These are phyloP conservation scores for Chalciporus piperatus DNA, from an alignment of 768 basidiomycete genomes.

Conservation along the genomic window DNA sequence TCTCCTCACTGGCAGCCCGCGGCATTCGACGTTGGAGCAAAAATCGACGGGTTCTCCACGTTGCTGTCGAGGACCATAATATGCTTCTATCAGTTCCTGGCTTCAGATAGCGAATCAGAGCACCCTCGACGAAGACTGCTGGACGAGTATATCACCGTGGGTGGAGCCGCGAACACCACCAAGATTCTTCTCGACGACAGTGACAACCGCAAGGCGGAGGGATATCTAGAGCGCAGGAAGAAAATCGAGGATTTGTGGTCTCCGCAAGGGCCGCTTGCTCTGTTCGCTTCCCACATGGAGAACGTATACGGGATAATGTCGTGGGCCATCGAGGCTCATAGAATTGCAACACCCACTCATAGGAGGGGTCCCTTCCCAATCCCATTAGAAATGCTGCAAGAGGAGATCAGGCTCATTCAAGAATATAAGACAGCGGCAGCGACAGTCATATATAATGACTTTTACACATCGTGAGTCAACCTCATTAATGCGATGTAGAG, in stretches of 20 bases:
- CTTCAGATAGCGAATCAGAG: conserved; percentile 24
- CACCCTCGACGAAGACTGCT: conserved; percentile 19
- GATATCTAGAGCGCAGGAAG: too few species aligned
- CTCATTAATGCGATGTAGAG: too few species aligned
- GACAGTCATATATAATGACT: conserved; percentile 17
- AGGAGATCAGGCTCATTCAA: conserved; percentile 21
- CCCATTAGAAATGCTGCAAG: conserved; percentile 20
- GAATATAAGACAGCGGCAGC: conserved; percentile 18
- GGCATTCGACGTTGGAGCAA: conserved; percentile 18
- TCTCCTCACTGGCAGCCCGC: conserved; percentile 2
- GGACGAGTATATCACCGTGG: conserved; percentile 28
- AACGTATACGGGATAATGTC: conserved; percentile 16
- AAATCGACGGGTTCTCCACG: conserved; percentile 23
- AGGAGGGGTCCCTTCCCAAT: conserved; percentile 23
- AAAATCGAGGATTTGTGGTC: too few species aligned
- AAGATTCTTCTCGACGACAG: conserved; percentile 24
- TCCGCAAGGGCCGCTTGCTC: too few species aligned
- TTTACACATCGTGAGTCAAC: conserved; percentile 18
- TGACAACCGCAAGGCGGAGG: conserved; percentile 20
- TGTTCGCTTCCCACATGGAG: conserved; percentile 23
- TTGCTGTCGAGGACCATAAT: conserved; percentile 23
- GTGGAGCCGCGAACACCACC: conserved; percentile 24
- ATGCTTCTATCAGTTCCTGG: too few species aligned
- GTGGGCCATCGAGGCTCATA: conserved; percentile 20
- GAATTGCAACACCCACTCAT: conserved; percentile 7